Percentiles rank a stretch among this genome's conserved stretches.
These are phyloP conservation scores for Petunia axillaris DNA, from an alignment of 257 asterid species.

Conservation along the genomic window DNA sequence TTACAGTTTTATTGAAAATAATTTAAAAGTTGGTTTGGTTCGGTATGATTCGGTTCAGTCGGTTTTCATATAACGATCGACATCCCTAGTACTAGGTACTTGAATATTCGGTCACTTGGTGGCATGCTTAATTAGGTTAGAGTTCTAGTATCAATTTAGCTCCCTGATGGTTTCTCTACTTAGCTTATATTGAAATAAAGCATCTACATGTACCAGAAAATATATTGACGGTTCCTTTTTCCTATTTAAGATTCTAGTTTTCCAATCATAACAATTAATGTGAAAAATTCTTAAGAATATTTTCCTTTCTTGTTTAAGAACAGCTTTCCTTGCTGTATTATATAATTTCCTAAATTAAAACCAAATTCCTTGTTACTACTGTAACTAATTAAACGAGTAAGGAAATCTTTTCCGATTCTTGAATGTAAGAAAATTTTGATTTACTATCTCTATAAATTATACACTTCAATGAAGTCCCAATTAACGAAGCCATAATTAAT, in stretches of 20 bases:
- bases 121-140: too few relatives aligned
- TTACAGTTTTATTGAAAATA: too few relatives aligned
- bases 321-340: background rate
- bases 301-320: background rate
- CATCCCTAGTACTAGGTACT: too few relatives aligned
- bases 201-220: too few relatives aligned
- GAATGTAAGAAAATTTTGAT: background rate
- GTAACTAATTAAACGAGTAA: background rate
- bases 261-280: background rate
- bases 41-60: too few relatives aligned
- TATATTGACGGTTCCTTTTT: background rate
- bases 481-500: background rate
- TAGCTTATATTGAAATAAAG: too few relatives aligned
- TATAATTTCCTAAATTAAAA: background rate
- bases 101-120: too few relatives aligned
- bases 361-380: background rate
- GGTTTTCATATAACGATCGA: too few relatives aligned
- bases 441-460: background rate
- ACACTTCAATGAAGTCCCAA: background rate
- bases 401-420: background rate
- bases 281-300: background rate
- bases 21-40: too few relatives aligned
- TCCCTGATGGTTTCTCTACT: too few relatives aligned
- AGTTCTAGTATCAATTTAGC: too few relatives aligned
- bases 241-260: background rate